Percentiles rank a stretch among this genome's conserved stretches.
These are phyloP conservation scores for Globomyces sp. DNA, from an alignment of 371 early-diverging fungal genomes.

Conservation along the genomic window DNA sequence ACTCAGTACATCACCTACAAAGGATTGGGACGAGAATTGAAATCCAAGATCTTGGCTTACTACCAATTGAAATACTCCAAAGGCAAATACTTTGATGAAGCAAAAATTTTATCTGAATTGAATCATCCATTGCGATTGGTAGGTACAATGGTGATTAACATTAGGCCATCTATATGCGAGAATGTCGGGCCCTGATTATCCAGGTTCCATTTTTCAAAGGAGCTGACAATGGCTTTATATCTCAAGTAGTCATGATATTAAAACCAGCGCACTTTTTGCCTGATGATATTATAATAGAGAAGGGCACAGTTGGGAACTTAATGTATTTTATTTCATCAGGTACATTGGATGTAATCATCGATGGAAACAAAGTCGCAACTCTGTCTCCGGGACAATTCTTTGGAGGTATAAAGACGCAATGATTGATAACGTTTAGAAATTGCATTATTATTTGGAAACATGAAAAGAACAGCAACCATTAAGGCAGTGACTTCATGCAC, in stretches of 20 bases:
- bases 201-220: slow-evolving; percentile 25
- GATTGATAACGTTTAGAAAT: slow-evolving; percentile 25
- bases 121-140: slow-evolving; percentile 20
- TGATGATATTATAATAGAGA: slow-evolving; percentile 23
- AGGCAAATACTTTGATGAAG: slow-evolving; percentile 11
- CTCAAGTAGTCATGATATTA: slow-evolving; percentile 19
- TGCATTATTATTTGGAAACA: slow-evolving; percentile 22
- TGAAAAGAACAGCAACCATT: slow-evolving; percentile 28
- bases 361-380: neutral
- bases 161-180: slow-evolving; percentile 18
- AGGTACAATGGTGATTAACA: too few species aligned
- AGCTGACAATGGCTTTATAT: slow-evolving; percentile 23
- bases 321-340: slow-evolving; percentile 30
- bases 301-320: slow-evolving; percentile 25
- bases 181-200: slow-evolving; percentile 19
- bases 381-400: neutral
- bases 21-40: slow-evolving; percentile 24
- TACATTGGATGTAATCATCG: slow-evolving; percentile 20
- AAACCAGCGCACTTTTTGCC: slow-evolving; percentile 20
- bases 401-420: slow-evolving; percentile 8
- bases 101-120: slow-evolving; percentile 1
- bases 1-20: slow-evolving; percentile 40
- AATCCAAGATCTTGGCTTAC: slow-evolving; percentile 26
- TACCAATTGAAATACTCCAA: slow-evolving; percentile 16
- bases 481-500: slow-evolving; percentile 13